Evolutionary conservation across 1,284 basidiomycete species (phyloP).

Genomic region (Cutaneotrichosporon cyanovorans): DNA sequence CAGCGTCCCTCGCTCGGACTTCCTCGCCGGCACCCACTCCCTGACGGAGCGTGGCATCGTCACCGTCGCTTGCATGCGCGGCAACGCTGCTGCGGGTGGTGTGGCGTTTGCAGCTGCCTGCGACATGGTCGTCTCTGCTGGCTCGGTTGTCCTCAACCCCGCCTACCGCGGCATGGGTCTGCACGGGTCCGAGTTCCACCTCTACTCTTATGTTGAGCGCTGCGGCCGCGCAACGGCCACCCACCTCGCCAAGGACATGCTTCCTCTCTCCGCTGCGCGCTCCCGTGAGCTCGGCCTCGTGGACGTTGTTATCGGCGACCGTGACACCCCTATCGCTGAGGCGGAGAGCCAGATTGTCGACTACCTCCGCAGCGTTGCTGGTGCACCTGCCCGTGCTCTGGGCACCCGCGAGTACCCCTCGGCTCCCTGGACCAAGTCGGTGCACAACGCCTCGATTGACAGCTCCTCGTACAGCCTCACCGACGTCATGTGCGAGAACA

Average conservation of each 20-base stretch:
- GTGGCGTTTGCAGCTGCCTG: conserved; percentile 48
- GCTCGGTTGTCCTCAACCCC: conserved; percentile 47
- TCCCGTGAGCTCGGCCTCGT: conserved; percentile 35
- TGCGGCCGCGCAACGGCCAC: conserved; percentile 39
- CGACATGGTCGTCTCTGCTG: conserved; percentile 44
- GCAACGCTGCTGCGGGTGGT: conserved; percentile 49
- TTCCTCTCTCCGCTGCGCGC: conserved; percentile 41
- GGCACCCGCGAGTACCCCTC: conserved; percentile 12
- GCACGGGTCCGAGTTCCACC: conserved; percentile 48
- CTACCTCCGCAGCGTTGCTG: conserved; percentile 18
- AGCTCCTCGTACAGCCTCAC: conserved; percentile 11
- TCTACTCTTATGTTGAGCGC: conserved; percentile 45
- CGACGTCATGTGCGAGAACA: conserved; percentile 32
- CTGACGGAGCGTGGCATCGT: conserved; percentile 44
- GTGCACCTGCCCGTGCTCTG: conserved; percentile 7
- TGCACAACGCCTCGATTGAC: neutral
- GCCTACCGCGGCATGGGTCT: conserved; percentile 48
- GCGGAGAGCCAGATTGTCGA: conserved; percentile 20
- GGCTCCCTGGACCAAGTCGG: conserved; percentile 19
- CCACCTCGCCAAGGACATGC: conserved; percentile 42
- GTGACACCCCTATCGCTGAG: conserved; percentile 14
- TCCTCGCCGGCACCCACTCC: conserved; percentile 29
- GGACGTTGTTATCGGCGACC: conserved; percentile 31
- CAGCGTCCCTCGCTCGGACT: conserved; percentile 27
- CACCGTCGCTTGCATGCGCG: conserved; percentile 47